These are phyloP conservation scores for Carex myosuroides DNA, from an alignment of 176 grass and related monocot species.

Conservation along the genomic window DNA sequence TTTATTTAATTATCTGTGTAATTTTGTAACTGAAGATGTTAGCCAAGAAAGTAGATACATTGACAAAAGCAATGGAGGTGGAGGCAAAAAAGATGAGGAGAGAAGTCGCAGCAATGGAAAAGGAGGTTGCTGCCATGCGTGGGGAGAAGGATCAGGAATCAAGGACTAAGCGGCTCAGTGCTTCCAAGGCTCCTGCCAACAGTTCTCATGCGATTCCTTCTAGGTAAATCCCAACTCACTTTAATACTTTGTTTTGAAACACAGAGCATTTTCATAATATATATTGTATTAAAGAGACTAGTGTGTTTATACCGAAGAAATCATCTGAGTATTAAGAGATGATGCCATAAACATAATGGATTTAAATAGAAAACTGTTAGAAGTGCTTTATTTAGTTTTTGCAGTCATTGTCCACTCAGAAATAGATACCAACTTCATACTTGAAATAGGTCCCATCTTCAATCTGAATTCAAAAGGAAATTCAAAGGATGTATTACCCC, in stretches of 20 bases:
- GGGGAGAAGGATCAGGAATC: conserved; percentile 83
- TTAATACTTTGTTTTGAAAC: background rate
- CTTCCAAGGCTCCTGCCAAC: conserved; percentile 49
- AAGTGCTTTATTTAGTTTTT: background rate
- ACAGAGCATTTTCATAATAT: background rate
- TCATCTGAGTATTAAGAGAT: conserved; percentile 8
- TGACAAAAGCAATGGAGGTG: conserved; percentile 99
- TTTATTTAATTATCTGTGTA: conserved; percentile 18
- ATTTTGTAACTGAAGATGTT: conserved; percentile 47
- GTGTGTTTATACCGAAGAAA: conserved; percentile 1
- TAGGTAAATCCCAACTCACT: conserved; percentile 35
- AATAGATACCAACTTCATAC: background rate
- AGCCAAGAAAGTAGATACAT: conserved; percentile 91
- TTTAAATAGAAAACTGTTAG: background rate
- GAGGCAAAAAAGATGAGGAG: conserved; percentile 99
- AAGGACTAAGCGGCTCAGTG: conserved; percentile 59
- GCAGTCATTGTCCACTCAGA: background rate
- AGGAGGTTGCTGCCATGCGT: conserved; percentile 94
- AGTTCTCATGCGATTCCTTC: conserved; percentile 63
- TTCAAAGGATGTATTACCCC: background rate
- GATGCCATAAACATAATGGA: background rate
- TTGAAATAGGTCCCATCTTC: background rate
- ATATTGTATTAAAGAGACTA: conserved; percentile 5
- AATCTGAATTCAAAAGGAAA: background rate
- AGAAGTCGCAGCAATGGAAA: conserved; percentile 95